Conservation (phyloP, 2,329 filamentous ascomycete genomes). For the Xylaria sp. region DNA sequence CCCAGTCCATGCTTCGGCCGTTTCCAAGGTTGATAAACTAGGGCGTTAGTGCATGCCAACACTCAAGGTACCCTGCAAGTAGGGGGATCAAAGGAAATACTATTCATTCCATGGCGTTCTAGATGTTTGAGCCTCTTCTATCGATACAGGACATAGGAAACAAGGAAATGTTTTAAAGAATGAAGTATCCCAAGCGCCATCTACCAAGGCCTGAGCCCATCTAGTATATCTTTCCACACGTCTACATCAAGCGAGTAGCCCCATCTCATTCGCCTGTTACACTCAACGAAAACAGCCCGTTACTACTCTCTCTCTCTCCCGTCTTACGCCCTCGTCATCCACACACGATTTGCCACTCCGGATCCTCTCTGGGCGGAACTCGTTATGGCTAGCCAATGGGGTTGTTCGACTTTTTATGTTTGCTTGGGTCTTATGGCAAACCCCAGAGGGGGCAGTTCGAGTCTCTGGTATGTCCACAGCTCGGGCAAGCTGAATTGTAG, state of each 20-base stretch:
- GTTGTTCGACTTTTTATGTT: neutral
- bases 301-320: neutral
- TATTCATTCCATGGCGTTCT: neutral
- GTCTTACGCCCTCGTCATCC: constrained; percentile 12
- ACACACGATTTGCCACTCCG: constrained; percentile 20
- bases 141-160: neutral
- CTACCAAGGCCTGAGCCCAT: constrained; percentile 26
- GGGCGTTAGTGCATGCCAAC: neutral
- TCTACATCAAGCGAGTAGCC: constrained; percentile 3
- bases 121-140: neutral
- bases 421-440: neutral
- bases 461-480: constrained; percentile 32
- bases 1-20: neutral
- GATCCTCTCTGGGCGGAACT: neutral
- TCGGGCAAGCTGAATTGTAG: constrained; percentile 22
- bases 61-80: neutral
- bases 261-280: neutral
- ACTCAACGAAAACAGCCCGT: constrained; percentile 9
- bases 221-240: constrained; percentile 14
- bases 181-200: constrained; percentile 15
- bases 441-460: constrained; percentile 25
- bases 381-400: too few species aligned
- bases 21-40: constrained; percentile 15
- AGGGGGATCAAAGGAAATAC: neutral
- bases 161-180: constrained; percentile 17